Percentiles rank a stretch among this genome's conserved stretches.
Conservation (phyloP, 495 filamentous ascomycete genomes). For the Hypoxylon fuscum region DNA sequence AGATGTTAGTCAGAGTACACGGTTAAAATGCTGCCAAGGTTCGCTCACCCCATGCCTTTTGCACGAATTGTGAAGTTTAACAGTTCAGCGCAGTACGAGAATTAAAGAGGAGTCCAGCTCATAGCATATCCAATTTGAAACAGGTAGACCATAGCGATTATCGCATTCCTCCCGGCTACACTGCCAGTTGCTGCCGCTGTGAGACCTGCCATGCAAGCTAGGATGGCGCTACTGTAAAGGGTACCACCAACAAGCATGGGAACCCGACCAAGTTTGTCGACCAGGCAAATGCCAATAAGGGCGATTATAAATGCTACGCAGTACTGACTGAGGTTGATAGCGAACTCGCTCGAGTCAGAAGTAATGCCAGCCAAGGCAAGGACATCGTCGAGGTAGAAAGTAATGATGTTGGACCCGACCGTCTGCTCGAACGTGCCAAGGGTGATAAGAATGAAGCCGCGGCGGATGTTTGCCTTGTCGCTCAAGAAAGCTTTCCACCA, state of each 20-base stretch:
- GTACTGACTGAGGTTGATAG: slow-evolving; percentile 20
- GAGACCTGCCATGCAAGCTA: slow-evolving; percentile 10
- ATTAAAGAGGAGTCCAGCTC: slow-evolving; percentile 54
- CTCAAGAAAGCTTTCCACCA: slow-evolving; percentile 6
- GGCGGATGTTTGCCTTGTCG: slow-evolving; percentile 7
- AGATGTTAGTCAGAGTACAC: background rate
- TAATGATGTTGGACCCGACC: slow-evolving; percentile 11
- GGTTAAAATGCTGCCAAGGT: background rate
- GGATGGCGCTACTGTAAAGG: background rate
- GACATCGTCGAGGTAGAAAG: slow-evolving; percentile 9
- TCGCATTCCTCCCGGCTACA: slow-evolving; percentile 6
- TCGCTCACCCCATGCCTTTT: slow-evolving; percentile 27
- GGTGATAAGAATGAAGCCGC: slow-evolving; percentile 5
- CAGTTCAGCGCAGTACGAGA: slow-evolving; percentile 53
- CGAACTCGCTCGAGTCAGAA: slow-evolving; percentile 13
- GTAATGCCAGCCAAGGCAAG: slow-evolving; percentile 31
- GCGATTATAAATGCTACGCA: slow-evolving; percentile 3
- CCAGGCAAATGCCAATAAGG: background rate
- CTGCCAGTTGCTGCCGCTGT: slow-evolving; percentile 1
- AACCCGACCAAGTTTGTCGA: slow-evolving; percentile 9
- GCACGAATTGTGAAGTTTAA: slow-evolving; percentile 37
- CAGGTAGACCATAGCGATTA: slow-evolving; percentile 32
- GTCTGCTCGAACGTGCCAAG: slow-evolving; percentile 8
- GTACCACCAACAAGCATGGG: slow-evolving; percentile 7
- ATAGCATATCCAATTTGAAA: slow-evolving; percentile 56